Conservation (phyloP, 108 stramenopile genomes). For the Stephanodiscus triporus region DNA sequence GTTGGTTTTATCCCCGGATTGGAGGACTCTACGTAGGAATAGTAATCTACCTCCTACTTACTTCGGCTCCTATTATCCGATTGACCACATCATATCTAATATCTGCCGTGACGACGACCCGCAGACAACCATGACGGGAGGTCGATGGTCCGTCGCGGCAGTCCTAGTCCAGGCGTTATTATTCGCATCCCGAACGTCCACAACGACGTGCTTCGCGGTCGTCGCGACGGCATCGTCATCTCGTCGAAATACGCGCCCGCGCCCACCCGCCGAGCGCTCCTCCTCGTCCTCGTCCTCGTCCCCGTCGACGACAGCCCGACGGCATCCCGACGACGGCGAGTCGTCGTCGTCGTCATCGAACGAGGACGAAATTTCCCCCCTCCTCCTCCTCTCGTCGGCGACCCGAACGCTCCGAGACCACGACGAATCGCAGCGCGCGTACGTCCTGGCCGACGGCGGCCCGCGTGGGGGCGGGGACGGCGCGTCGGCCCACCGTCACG, state of each 20-base stretch:
- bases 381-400: constrained; percentile 14
- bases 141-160: background rate
- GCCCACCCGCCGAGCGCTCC: background rate
- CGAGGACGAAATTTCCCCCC: background rate
- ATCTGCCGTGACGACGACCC: no score
- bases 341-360: background rate
- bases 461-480: constrained; percentile 40
- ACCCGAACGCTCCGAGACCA: constrained; percentile 32
- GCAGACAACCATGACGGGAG: no score
- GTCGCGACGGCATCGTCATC: background rate
- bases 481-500: constrained; percentile 36
- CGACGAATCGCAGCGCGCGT: constrained; percentile 40
- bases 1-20: no score
- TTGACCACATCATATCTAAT: no score
- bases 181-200: background rate
- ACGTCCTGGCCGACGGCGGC: constrained; percentile 22
- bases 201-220: background rate
- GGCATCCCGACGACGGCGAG: background rate
- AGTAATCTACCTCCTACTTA: no score
- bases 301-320: background rate
- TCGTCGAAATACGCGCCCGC: background rate
- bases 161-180: background rate
- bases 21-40: no score
- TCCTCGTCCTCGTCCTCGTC: background rate
- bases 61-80: no score